phyloP scores from a whole-genome alignment of 2,329 filamentous ascomycete genomes.

The Trichocomaceae sp. region DNA sequence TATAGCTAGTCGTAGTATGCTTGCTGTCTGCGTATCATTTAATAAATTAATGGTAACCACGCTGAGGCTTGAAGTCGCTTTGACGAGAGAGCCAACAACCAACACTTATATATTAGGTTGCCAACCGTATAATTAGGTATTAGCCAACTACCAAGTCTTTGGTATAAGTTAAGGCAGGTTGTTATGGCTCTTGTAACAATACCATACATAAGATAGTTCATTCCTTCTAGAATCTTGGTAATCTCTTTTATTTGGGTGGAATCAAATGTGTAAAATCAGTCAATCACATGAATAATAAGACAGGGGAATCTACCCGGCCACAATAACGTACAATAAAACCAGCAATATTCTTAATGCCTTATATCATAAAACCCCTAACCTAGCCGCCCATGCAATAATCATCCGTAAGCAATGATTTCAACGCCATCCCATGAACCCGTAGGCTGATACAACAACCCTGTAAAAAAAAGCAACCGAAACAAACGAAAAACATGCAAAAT shows the following conservation, averaged over 20 bases:
- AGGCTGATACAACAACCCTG: slow-evolving; percentile 3
- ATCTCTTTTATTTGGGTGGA: neutral
- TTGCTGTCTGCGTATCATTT: neutral
- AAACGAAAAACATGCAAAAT: neutral
- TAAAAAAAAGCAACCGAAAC: neutral
- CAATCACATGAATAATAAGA: neutral
- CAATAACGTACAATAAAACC: slow-evolving; percentile 2
- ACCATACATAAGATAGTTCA: neutral
- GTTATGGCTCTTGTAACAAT: neutral
- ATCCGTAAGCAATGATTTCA: slow-evolving; percentile 1
- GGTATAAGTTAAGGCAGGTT: neutral
- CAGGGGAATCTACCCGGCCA: neutral
- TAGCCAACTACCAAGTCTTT: too few species aligned
- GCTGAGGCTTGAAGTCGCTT: neutral
- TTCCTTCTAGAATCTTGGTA: neutral
- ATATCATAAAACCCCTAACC: neutral
- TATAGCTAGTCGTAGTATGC: neutral
- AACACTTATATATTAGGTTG: neutral
- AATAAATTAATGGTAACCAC: neutral
- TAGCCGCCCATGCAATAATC: slow-evolving; percentile 7
- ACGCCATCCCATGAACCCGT: slow-evolving; percentile 11
- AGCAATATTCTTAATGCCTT: slow-evolving; percentile 8
- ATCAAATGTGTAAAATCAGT: neutral
- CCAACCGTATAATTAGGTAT: too few species aligned
- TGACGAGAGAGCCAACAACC: neutral